Base-by-base conservation (phyloP, 2,329 filamentous ascomycete genomes). In the Hymenoscyphus linearis region DNA sequence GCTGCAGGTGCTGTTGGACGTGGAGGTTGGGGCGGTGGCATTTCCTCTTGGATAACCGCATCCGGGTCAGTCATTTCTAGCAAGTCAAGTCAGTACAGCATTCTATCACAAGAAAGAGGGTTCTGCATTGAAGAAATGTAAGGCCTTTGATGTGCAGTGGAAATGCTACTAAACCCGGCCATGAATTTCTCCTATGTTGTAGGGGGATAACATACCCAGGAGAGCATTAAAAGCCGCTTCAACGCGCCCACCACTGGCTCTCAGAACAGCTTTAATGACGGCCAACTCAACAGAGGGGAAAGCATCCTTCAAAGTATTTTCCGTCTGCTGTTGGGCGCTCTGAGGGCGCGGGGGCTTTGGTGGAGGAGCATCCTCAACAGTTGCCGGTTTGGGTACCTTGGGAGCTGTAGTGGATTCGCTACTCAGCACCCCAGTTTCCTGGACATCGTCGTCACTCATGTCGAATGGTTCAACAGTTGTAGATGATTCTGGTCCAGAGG, bases 211-310 rank as follows among this genome's bases (percentile, higher is more conserved):
- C 82, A 64, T 80, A 91, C 90, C 90, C 52, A 99, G 82, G 52
- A 99, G 82, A 37, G 95, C 95, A 77, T 97, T 95, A 78, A 99
- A 99, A 14, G 95, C 93, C 35, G 91, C 90, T 75, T 99, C 95
- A 55, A 98, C 87, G 70, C 88, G 86, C 62, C 93, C 93, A 62
- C 87, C 83, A 74, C 95, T 98, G 14, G 95, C 95, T 26, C 84
- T 82, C 66, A 99, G 78, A 0, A 99, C 89, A 34, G 95, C 95
- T 75, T 88, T 96, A 74, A 99, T 84, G 54, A 99, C 89, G 52
- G 85, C 75, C 7, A 78, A 74, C 59, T 99, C 95, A 63, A 97
- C 90, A 60, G 79, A 83, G 0, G 95, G 95, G 70, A 99, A 99
- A 0, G 95, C 95, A 75, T 99, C 95, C 74, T 91, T 93, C 60